phyloP scores from a whole-genome alignment of 441 rosid genomes.

The Manihot esculenta region DNA sequence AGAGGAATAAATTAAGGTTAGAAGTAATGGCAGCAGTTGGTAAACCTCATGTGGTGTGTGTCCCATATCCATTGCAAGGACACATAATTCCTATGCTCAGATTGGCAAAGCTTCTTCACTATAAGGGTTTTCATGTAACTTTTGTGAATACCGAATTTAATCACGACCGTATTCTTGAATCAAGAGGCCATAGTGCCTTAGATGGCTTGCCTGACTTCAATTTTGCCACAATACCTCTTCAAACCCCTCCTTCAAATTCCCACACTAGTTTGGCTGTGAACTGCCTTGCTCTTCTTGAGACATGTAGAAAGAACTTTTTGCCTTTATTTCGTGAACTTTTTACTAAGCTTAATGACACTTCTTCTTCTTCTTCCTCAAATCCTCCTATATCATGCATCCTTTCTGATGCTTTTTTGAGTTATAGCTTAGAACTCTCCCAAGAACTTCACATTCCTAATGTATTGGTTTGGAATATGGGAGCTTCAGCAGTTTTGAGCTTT shows the following conservation, averaged over 20 bases:
- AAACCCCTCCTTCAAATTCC: constrained; percentile 20
- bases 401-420: constrained; percentile 23
- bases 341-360: constrained; percentile 10
- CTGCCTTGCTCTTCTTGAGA: constrained; percentile 15
- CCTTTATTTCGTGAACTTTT: constrained; percentile 10
- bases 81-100: constrained; percentile 32
- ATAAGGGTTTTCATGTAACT: too few relatives aligned
- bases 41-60: constrained; percentile 31
- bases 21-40: constrained; percentile 1
- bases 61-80: constrained; percentile 34
- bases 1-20: neutral
- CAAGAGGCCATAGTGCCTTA: too few relatives aligned
- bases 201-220: constrained; percentile 23
- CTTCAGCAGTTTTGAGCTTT: constrained; percentile 17
- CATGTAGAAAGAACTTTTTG: constrained; percentile 4
- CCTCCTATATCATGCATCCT: constrained; percentile 22
- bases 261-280: constrained; percentile 15
- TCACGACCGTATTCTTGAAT: too few relatives aligned
- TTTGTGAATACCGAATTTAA: too few relatives aligned
- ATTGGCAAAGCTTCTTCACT: constrained; percentile 34
- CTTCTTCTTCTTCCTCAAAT: neutral
- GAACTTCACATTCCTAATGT: constrained; percentile 24
- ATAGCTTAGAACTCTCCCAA: constrained; percentile 11
- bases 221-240: constrained; percentile 27
- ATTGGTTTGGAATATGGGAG: constrained; percentile 22